Conservation (phyloP, 2,329 filamentous ascomycete species). For the Trichophyton equinum region DNA sequence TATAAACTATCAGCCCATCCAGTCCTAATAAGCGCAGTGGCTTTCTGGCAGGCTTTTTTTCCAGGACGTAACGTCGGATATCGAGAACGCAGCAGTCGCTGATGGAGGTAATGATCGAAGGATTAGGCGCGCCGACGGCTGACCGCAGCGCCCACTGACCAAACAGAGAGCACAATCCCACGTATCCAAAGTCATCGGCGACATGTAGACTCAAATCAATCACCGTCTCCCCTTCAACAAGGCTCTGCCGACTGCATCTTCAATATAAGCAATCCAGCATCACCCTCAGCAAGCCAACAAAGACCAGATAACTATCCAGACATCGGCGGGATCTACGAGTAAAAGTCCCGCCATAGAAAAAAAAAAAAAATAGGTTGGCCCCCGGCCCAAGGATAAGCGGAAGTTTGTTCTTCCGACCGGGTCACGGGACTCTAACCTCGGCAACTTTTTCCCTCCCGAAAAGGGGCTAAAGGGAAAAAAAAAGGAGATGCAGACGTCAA, state of each 20-base stretch:
- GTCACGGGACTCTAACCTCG: background rate
- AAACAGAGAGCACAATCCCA: background rate
- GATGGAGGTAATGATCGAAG: background rate
- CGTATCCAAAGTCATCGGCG: background rate
- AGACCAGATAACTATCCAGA: too few relatives aligned
- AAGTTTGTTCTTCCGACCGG: background rate
- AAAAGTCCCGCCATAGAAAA: background rate
- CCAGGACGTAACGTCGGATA: background rate
- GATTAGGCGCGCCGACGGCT: background rate
- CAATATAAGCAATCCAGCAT: too few relatives aligned
- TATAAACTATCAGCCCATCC: background rate
- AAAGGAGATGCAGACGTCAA: background rate
- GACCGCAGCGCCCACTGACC: background rate
- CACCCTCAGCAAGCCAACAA: too few relatives aligned
- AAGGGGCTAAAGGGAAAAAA: background rate
- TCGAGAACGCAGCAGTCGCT: background rate
- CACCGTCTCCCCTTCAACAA: background rate
- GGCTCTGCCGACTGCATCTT: too few relatives aligned
- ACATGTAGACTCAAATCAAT: background rate
- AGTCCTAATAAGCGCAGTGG: background rate
- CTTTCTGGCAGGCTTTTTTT: background rate
- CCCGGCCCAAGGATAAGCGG: background rate
- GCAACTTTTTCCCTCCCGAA: background rate
- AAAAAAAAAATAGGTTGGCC: too few relatives aligned
- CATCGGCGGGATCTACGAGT: too few relatives aligned